Conservation (phyloP, 2,329 filamentous ascomycete species). For the Fusarium secorum region DNA sequence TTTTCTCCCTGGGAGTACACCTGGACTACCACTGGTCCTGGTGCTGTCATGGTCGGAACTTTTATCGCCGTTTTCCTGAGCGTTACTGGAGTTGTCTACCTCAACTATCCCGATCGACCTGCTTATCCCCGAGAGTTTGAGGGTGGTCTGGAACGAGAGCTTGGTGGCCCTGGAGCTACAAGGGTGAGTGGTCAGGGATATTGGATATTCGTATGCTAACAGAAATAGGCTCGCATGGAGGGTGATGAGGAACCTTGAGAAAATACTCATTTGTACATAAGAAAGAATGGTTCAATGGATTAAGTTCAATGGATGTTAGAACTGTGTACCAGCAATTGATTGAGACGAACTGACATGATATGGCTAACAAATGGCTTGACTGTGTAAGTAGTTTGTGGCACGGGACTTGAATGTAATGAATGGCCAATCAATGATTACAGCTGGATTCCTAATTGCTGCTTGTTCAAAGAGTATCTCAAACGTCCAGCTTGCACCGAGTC, state of each 20-base stretch:
- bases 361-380: not conserved
- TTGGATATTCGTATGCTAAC: constrained; percentile 25
- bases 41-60: constrained; percentile 69
- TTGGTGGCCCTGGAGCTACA: constrained; percentile 73
- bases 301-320: constrained; percentile 17
- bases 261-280: constrained; percentile 50
- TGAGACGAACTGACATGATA: not conserved
- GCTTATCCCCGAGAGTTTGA: constrained; percentile 75
- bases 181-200: constrained; percentile 63
- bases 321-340: not conserved
- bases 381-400: not conserved
- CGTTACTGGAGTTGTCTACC: constrained; percentile 72
- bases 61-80: constrained; percentile 71
- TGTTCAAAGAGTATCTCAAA: not conserved
- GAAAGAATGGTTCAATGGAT: constrained; percentile 37
- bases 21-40: constrained; percentile 76
- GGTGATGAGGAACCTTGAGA: constrained; percentile 62
- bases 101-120: constrained; percentile 75
- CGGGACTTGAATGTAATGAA: no score
- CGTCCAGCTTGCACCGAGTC: not conserved
- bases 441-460: not conserved
- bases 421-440: not conserved
- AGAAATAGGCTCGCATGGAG: constrained; percentile 60
- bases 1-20: constrained; percentile 92
- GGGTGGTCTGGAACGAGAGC: constrained; percentile 75